phyloP scores from a whole-genome alignment of 2,329 filamentous ascomycete species.

The Aspergillus bombycis region DNA sequence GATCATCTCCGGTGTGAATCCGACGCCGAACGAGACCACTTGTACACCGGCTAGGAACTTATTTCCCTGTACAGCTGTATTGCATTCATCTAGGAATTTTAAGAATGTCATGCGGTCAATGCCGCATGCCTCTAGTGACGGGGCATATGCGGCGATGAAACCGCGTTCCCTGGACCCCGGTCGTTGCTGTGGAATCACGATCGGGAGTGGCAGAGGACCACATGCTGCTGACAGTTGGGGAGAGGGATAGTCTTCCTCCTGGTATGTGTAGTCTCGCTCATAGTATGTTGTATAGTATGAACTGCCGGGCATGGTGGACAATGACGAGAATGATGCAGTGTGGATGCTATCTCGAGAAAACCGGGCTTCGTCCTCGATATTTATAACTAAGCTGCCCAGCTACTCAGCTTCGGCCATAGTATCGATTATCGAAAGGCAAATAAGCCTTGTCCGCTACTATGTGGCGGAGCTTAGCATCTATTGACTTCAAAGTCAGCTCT shows the following conservation, averaged over 20 bases:
- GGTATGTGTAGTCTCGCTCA: neutral
- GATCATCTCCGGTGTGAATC: conserved; percentile 42
- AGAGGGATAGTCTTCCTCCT: neutral
- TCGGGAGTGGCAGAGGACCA: neutral
- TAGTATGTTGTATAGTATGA: neutral
- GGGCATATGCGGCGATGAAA: conserved; percentile 7
- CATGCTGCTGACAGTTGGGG: neutral
- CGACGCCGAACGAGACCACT: conserved; percentile 38
- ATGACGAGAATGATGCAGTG: neutral
- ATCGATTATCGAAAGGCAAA: neutral
- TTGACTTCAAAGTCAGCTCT: neutral
- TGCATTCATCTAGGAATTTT: conserved; percentile 30
- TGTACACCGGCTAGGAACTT: conserved; percentile 42
- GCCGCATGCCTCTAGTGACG: neutral
- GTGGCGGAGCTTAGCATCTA: neutral
- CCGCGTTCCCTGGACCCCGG: conserved; percentile 1
- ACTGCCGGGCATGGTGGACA: neutral
- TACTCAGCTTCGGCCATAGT: neutral
- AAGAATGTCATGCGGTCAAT: conserved; percentile 22
- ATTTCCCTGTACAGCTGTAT: conserved; percentile 40
- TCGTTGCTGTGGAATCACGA: conserved; percentile 10
- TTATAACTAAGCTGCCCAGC: neutral
- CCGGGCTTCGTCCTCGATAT: neutral
- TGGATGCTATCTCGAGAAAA: neutral
- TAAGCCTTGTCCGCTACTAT: neutral